These are phyloP conservation scores for Chlamydomonas schloesseri DNA, from an alignment of 139 green algal species.

Conservation along the genomic window DNA sequence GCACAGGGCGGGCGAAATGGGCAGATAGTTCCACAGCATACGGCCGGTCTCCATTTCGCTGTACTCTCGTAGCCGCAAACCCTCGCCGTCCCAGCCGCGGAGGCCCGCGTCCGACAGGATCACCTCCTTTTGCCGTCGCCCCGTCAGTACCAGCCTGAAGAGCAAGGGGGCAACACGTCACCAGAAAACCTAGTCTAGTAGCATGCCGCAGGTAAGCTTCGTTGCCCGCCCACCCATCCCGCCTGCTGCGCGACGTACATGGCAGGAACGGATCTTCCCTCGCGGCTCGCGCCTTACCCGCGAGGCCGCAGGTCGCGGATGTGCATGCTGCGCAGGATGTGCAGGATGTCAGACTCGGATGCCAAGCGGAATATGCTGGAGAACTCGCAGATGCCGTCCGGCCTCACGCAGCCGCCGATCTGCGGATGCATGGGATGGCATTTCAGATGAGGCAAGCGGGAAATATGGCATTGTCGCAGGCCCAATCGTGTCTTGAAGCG, in stretches of 20 bases:
- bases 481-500: too few relatives aligned
- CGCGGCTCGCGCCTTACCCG: too few relatives aligned
- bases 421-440: too few relatives aligned
- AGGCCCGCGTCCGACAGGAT: slow-evolving; percentile 14
- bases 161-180: too few relatives aligned
- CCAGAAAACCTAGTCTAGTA: too few relatives aligned
- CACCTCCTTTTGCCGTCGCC: slow-evolving; percentile 14
- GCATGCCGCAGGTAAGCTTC: too few relatives aligned
- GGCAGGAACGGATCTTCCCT: too few relatives aligned
- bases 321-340: background rate
- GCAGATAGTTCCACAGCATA: slow-evolving; percentile 1
- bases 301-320: slow-evolving; percentile 34
- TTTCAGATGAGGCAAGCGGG: too few relatives aligned
- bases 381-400: slow-evolving; percentile 31
- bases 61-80: slow-evolving; percentile 23
- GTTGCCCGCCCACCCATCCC: too few relatives aligned
- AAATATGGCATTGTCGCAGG: too few relatives aligned
- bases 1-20: background rate
- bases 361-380: slow-evolving; percentile 7
- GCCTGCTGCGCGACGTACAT: too few relatives aligned
- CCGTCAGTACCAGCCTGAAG: slow-evolving; percentile 3
- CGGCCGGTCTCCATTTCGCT: slow-evolving; percentile 16
- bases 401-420: slow-evolving; percentile 28
- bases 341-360: slow-evolving; percentile 12
- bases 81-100: slow-evolving; percentile 34